Evolutionary conservation across 2,329 filamentous ascomycete species (phyloP).

Genomic region (Ascochyta clinopodiicola): DNA sequence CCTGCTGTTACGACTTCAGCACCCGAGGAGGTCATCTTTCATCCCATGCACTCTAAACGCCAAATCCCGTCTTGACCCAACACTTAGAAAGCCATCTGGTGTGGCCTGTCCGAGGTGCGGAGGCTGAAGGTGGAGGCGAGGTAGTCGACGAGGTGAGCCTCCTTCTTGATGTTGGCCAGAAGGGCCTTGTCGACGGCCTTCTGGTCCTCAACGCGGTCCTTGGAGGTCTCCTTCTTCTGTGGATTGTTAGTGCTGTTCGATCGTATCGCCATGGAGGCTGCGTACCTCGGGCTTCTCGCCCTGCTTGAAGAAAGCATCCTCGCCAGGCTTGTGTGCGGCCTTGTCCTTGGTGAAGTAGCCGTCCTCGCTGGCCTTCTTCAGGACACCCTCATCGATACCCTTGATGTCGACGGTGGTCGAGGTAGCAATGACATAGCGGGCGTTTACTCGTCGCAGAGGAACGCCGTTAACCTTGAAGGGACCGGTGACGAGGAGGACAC

Average conservation of each 20-base stretch:
- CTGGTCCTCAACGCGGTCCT: conserved; percentile 93
- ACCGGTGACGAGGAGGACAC: conserved; percentile 97
- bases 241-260: conserved; percentile 23
- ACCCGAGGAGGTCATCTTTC: conserved; percentile 50
- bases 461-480: conserved; percentile 99
- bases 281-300: conserved; percentile 95
- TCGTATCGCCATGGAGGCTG: conserved; percentile 8
- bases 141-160: conserved; percentile 91
- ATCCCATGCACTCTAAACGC: conserved; percentile 51
- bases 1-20: conserved; percentile 51
- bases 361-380: conserved; percentile 79
- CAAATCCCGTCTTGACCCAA: conserved; percentile 45
- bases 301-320: conserved; percentile 99
- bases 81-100: conserved; percentile 97
- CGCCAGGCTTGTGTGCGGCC: conserved; percentile 89
- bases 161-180: conserved; percentile 97
- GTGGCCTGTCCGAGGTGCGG: conserved; percentile 98
- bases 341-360: conserved; percentile 99
- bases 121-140: conserved; percentile 96
- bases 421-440: conserved; percentile 92
- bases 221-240: conserved; percentile 96
- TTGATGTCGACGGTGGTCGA: conserved; percentile 83
- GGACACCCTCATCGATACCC: conserved; percentile 73
- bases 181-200: conserved; percentile 98
- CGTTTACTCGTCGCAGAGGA: conserved; percentile 90